Evolutionary conservation across 306 rosid species (phyloP), one percentile per base, ranked within the genome.

Genomic region (Quercus dentata): DNA sequence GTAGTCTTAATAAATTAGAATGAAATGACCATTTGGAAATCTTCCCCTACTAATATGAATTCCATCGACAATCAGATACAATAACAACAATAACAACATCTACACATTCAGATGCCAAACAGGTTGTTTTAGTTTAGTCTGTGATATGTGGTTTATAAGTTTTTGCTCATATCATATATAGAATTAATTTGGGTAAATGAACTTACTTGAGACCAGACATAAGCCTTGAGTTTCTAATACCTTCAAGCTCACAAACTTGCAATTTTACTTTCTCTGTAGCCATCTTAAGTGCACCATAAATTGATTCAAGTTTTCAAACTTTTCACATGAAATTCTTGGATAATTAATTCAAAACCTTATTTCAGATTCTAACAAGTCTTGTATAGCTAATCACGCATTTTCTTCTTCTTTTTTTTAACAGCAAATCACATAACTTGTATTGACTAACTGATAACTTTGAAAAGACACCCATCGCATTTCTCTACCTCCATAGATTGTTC

Each of bases 1-100:
- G 56, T 46, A 81, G 41, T 54, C 56, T 63, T 75, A 15, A 31
- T 57, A 81, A 38, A 56, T 72, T 18, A 1, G 67, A 61, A 56
- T 46, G 4, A 76, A 71, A 71, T 70, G 69, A 76, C 44, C 74
- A 31, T 31, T 56, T 62, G 14, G 31, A 54, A 56, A 31, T 56
- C 59, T 81, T 71, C 44, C 28, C 27, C 65, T 15, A 28, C 70
- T 7, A 10, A 20, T 30, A 30, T 20, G 13, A 64, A 0, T 38
- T 64, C 69, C 12, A 7, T 27, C n/a, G 6, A 27, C 69, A 17
- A 27, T 13, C 38, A 27, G n/a, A 62, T 25, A 28, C 30, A 49
- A 12, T 49, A 27, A 62, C 63, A 57, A 57, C 62, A 62, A 58
- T 5, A 61, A 25, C 33, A 61, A 14, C 19, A 15, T 64, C 70